phyloP scores from a whole-genome alignment of 106 monocot species.

The Acorus gramineus region DNA sequence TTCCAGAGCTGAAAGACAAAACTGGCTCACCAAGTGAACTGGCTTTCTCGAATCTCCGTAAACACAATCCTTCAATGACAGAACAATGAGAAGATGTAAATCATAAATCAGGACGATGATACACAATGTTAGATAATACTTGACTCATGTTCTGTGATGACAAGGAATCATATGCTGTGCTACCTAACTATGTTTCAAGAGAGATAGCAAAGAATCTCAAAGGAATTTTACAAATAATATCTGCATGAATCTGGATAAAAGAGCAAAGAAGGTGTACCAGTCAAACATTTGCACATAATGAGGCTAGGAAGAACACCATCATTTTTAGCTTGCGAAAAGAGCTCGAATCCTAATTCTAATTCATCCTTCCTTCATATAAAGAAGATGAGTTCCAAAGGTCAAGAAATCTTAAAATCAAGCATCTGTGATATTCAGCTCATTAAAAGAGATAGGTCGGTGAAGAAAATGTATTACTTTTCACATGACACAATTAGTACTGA shows the following conservation, averaged over 20 bases:
- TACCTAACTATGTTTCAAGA: no score
- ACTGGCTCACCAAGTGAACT: slow-evolving; percentile 51
- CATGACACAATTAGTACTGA: slow-evolving; percentile 75
- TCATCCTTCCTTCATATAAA: slow-evolving; percentile 55
- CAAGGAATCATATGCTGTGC: no score
- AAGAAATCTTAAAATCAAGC: no score
- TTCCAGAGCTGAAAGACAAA: slow-evolving; percentile 56
- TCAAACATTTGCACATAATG: slow-evolving; percentile 64
- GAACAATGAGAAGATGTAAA: no score
- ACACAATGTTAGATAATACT: no score
- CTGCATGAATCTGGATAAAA: not conserved
- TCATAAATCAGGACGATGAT: no score
- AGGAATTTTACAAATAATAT: not conserved
- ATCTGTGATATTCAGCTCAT: not conserved
- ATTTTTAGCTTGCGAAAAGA: slow-evolving; percentile 51
- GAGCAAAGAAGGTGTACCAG: slow-evolving; percentile 31
- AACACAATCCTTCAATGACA: slow-evolving; percentile 58
- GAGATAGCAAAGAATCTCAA: not conserved
- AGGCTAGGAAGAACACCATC: slow-evolving; percentile 54
- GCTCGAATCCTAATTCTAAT: slow-evolving; percentile 55
- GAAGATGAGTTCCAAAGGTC: slow-evolving; percentile 6
- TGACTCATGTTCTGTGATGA: no score
- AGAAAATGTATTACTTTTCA: slow-evolving; percentile 59
- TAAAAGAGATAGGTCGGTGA: slow-evolving; percentile 6
- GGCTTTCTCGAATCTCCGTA: slow-evolving; percentile 49